Conservation (phyloP, 768 basidiomycete genomes). For the Agrocybe praecox region DNA sequence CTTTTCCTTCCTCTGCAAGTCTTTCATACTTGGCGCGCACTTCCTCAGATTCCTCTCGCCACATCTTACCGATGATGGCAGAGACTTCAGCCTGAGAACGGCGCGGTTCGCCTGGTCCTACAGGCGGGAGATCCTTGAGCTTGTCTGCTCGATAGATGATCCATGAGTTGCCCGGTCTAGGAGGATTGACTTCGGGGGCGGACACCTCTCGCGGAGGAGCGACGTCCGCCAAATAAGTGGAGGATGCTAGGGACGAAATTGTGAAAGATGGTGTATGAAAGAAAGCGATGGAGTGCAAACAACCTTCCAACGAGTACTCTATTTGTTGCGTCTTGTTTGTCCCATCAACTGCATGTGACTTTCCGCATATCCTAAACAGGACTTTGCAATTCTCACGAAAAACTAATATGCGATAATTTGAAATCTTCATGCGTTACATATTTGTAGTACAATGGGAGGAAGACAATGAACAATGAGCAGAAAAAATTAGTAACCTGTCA, state of each 20-base stretch:
- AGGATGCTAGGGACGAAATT: slow-evolving; percentile 10
- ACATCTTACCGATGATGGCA: slow-evolving; percentile 60
- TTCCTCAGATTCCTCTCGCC: slow-evolving; percentile 55
- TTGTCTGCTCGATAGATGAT: slow-evolving; percentile 76
- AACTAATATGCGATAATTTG: too few relatives aligned
- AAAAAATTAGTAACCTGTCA: slow-evolving; percentile 15
- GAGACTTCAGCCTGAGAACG: slow-evolving; percentile 67
- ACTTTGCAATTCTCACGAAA: too few relatives aligned
- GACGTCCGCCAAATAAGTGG: background rate
- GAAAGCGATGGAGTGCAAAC: background rate
- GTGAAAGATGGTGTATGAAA: background rate
- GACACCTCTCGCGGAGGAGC: too few relatives aligned
- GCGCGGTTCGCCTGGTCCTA: slow-evolving; percentile 31
- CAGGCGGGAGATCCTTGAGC: slow-evolving; percentile 42
- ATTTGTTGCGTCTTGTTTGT: slow-evolving; percentile 6
- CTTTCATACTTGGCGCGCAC: slow-evolving; percentile 55
- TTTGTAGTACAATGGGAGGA: slow-evolving; percentile 5
- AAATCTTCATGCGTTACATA: background rate
- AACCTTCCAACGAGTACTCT: background rate
- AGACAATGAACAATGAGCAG: slow-evolving; percentile 5
- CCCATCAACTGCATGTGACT: background rate
- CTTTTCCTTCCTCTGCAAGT: slow-evolving; percentile 53
- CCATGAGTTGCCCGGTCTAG: slow-evolving; percentile 83
- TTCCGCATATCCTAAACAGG: too few relatives aligned
- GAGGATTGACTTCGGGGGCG: slow-evolving; percentile 31